These are phyloP conservation scores for Fomitopsis pinicola DNA, from an alignment of 1,284 basidiomycete species.

Conservation along the genomic window DNA sequence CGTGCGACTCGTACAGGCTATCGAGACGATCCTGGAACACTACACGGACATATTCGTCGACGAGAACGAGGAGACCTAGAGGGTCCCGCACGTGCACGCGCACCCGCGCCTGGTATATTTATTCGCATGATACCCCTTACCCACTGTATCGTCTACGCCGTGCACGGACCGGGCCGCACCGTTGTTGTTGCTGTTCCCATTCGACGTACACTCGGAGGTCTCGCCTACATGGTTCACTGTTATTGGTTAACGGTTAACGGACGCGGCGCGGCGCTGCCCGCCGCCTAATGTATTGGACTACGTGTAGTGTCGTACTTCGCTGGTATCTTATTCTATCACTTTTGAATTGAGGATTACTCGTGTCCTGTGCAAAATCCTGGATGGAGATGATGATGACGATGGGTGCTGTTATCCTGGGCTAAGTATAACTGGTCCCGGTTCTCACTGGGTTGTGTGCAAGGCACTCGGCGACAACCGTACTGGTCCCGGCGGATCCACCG, in stretches of 20 bases:
- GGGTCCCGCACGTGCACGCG: not conserved
- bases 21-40: slow-evolving; percentile 85
- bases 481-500: not conserved
- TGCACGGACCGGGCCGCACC: not conserved
- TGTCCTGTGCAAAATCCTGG: not conserved
- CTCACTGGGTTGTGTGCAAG: not conserved
- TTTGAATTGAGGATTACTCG: not conserved
- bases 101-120: not conserved
- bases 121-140: slow-evolving; percentile 19
- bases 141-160: slow-evolving; percentile 22
- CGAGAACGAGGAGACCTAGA: slow-evolving; percentile 43
- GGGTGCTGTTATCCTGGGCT: not conserved
- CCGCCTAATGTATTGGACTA: slow-evolving; percentile 1
- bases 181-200: not conserved
- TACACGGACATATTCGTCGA: slow-evolving; percentile 86
- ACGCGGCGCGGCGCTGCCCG: not conserved
- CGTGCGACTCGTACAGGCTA: slow-evolving; percentile 44
- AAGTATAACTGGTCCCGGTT: not conserved
- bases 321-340: slow-evolving; percentile 1
- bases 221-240: not conserved
- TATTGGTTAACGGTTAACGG: not conserved
- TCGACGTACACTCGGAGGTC: not conserved
- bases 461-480: not conserved
- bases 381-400: not conserved
- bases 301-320: slow-evolving; percentile 6